Evolutionary conservation across 2,329 filamentous ascomycete species (phyloP).

Genomic region (Elsinoe australis): DNA sequence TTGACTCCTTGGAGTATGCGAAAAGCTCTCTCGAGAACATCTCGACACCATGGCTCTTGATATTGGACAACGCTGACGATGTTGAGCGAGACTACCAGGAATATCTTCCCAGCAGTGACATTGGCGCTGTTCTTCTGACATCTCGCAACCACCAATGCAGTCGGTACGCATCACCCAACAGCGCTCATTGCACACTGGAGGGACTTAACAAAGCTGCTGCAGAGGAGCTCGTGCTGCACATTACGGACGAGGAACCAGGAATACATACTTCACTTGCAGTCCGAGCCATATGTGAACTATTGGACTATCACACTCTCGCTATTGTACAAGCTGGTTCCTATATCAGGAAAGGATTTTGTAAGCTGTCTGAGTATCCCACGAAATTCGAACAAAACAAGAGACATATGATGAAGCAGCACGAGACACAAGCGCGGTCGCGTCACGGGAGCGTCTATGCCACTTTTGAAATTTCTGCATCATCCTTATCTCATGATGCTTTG

Average conservation of each 20-base stretch:
- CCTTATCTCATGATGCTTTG: constrained; percentile 19
- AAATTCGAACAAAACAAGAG: constrained; percentile 24
- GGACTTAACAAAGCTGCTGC: constrained; percentile 21
- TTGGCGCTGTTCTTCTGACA: constrained; percentile 23
- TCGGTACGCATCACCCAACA: constrained; percentile 17
- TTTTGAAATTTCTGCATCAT: constrained; percentile 31
- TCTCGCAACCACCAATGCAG: constrained; percentile 22
- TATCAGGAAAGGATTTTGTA: constrained; percentile 25
- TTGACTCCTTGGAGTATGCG: not conserved
- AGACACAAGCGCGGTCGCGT: constrained; percentile 27
- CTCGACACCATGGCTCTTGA: not conserved
- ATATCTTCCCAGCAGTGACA: constrained; percentile 22
- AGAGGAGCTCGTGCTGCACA: not conserved
- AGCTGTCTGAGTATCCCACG: constrained; percentile 24
- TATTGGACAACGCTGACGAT: constrained; percentile 3
- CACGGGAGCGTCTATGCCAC: constrained; percentile 33
- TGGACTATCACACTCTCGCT: constrained; percentile 24
- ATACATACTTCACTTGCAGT: not conserved
- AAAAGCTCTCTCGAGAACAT: not conserved
- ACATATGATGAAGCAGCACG: constrained; percentile 26
- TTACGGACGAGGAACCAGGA: not conserved
- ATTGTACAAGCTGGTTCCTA: constrained; percentile 28
- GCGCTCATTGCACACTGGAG: constrained; percentile 8
- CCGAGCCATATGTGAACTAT: constrained; percentile 2
- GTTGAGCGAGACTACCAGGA: constrained; percentile 16